A percentile compares a stretch with the other conserved stretches of the same genome.
These are phyloP conservation scores for Ceratobasidium sp. DNA, from an alignment of 1,284 basidiomycete species.

Conservation along the genomic window DNA sequence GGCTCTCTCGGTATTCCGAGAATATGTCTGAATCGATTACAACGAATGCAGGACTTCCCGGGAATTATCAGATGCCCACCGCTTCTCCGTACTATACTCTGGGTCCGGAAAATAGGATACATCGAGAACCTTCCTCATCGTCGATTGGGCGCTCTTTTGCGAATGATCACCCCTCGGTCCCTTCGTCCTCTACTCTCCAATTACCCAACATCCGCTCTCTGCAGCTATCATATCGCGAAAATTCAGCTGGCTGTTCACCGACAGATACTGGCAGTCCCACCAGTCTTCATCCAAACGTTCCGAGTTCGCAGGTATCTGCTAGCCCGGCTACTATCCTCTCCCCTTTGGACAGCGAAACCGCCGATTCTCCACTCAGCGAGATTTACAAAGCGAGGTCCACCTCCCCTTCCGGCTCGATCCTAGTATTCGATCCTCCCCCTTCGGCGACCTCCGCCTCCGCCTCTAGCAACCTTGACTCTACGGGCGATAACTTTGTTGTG, in stretches of 20 bases:
- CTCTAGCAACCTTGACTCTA: not conserved
- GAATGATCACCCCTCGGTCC: too few relatives aligned
- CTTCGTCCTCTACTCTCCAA: not conserved
- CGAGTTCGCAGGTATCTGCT: conserved; percentile 4
- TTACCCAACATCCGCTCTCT: not conserved
- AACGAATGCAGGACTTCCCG: not conserved
- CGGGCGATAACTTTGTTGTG: not conserved
- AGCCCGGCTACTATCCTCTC: conserved; percentile 27
- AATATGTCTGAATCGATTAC: not conserved
- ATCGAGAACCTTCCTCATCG: too few relatives aligned
- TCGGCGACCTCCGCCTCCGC: conserved; percentile 14
- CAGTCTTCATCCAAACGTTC: conserved; percentile 1
- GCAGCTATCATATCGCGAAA: conserved; percentile 10
- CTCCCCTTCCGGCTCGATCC: conserved; percentile 22
- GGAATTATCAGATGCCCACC: not conserved
- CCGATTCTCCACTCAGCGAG: conserved; percentile 39
- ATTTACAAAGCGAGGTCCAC: not conserved
- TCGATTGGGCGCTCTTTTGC: too few relatives aligned
- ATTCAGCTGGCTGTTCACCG: conserved; percentile 3
- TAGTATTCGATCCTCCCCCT: not conserved
- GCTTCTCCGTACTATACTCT: not conserved
- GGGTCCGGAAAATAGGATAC: not conserved
- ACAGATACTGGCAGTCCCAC: conserved; percentile 26
- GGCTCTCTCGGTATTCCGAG: not conserved
- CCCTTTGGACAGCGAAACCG: conserved; percentile 21